Conservation (phyloP, 1,139 yeast species). For the Hanseniaspora gamundiae region DNA sequence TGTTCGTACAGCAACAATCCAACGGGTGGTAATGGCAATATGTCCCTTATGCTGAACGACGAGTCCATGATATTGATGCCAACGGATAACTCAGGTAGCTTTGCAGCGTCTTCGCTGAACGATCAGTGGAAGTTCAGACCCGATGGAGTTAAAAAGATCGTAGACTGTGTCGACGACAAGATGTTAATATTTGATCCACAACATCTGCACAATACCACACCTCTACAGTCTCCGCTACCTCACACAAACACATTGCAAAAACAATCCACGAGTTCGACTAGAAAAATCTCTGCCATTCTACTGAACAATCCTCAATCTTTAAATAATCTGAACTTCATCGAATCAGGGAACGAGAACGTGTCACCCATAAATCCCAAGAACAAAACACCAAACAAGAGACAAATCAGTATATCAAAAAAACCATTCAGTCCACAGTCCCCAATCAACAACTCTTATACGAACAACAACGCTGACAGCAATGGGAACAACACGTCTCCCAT, state of each 20-base stretch:
- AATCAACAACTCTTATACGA: background rate
- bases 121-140: conserved; percentile 26
- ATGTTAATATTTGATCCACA: conserved; percentile 85
- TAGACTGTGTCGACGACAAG: conserved; percentile 75
- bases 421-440: background rate
- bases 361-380: background rate
- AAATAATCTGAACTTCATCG: background rate
- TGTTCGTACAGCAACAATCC: background rate
- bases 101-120: conserved; percentile 6
- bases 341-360: background rate
- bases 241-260: background rate
- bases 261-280: background rate
- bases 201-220: background rate
- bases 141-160: conserved; percentile 53
- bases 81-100: conserved; percentile 13
- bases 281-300: background rate
- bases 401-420: background rate
- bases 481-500: background rate
- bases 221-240: no score
- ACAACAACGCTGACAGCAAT: background rate
- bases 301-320: background rate
- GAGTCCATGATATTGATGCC: conserved; percentile 34
- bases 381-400: background rate
- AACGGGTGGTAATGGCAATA: background rate
- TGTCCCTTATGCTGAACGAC: conserved; percentile 44